Evolutionary conservation across 1,139 yeast genomes (phyloP).

Genomic region (Kodamaea anthophila): DNA sequence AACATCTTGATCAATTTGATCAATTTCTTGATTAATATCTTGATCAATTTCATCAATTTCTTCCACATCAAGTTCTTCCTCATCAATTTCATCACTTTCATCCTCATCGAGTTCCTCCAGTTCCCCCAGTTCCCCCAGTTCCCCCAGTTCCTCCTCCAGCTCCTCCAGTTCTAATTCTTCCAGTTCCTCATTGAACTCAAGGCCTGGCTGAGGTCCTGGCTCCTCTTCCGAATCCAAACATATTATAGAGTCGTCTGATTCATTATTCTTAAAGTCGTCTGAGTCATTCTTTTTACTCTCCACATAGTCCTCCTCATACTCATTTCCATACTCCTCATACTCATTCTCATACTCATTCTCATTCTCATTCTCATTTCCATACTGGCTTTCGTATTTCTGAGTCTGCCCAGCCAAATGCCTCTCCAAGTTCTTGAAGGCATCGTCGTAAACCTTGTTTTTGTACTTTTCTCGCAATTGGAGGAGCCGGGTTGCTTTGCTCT

Average conservation of each 20-base stretch:
- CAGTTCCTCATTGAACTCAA: too few relatives aligned
- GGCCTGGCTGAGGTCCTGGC: too few relatives aligned
- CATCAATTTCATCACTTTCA: slow-evolving; percentile 1
- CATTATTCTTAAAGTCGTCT: slow-evolving; percentile 1
- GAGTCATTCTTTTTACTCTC: slow-evolving; percentile 1
- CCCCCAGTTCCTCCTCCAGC: slow-evolving; percentile 4
- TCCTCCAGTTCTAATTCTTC: slow-evolving; percentile 4
- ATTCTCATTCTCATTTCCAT: slow-evolving; percentile 1
- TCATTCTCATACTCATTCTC: slow-evolving; percentile 3
- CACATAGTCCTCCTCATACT: slow-evolving; percentile 3
- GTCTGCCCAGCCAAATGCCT: slow-evolving; percentile 13
- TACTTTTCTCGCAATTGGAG: slow-evolving; percentile 21
- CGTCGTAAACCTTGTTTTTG: slow-evolving; percentile 29
- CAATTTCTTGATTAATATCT: slow-evolving; percentile 3
- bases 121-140: slow-evolving; percentile 1
- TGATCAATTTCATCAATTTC: not conserved
- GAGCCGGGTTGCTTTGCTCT: slow-evolving; percentile 18
- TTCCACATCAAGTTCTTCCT: not conserved
- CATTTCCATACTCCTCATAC: slow-evolving; percentile 3
- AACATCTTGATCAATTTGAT: too few relatives aligned
- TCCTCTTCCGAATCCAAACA: slow-evolving; percentile 6
- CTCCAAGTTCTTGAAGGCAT: slow-evolving; percentile 36
- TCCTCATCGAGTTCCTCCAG: slow-evolving; percentile 1
- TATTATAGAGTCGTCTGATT: slow-evolving; percentile 4
- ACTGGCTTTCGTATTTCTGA: slow-evolving; percentile 5